Evolutionary conservation across 352 stramenopile species (phyloP).

Genomic region (Globisporangium canariense): DNA sequence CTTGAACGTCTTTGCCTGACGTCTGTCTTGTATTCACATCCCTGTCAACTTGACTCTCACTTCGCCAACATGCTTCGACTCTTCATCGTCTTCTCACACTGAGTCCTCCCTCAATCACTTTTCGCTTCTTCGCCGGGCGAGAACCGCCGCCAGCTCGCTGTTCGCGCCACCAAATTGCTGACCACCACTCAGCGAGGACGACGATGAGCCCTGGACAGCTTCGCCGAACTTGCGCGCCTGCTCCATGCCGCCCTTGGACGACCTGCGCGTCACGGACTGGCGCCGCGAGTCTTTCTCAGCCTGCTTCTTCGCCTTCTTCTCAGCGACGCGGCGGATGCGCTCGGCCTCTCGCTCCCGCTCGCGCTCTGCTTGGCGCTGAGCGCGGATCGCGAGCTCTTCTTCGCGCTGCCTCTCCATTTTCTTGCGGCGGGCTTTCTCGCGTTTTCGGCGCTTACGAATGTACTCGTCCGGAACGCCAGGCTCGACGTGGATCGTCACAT

Average conservation of each 20-base stretch:
- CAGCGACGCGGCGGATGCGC: conserved; percentile 68
- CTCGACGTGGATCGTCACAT: conserved; percentile 53
- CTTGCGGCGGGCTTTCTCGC: conserved; percentile 77
- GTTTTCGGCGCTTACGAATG: conserved; percentile 82
- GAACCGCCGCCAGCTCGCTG: conserved; percentile 76
- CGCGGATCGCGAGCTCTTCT: conserved; percentile 68
- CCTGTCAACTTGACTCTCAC: conserved; percentile 1
- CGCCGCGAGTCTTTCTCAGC: conserved; percentile 67
- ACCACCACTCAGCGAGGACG: conserved; percentile 28
- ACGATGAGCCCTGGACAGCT: conserved; percentile 27
- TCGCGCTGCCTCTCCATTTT: conserved; percentile 67
- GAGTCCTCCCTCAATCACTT: conserved; percentile 20
- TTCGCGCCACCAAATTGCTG: conserved; percentile 57
- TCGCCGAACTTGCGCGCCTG: conserved; percentile 81
- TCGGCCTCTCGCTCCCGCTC: conserved; percentile 67
- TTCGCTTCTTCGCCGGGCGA: conserved; percentile 62
- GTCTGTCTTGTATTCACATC: not conserved
- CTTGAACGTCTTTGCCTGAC: not conserved
- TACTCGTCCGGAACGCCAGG: conserved; percentile 78
- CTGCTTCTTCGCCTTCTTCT: conserved; percentile 88
- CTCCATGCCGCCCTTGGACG: conserved; percentile 49
- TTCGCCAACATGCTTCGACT: not conserved
- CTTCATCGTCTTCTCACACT: not conserved
- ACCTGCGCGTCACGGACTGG: conserved; percentile 31
- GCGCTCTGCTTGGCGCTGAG: conserved; percentile 62